These are phyloP conservation scores for Viola pubescens DNA, from an alignment of 441 rosid species.

Conservation along the genomic window DNA sequence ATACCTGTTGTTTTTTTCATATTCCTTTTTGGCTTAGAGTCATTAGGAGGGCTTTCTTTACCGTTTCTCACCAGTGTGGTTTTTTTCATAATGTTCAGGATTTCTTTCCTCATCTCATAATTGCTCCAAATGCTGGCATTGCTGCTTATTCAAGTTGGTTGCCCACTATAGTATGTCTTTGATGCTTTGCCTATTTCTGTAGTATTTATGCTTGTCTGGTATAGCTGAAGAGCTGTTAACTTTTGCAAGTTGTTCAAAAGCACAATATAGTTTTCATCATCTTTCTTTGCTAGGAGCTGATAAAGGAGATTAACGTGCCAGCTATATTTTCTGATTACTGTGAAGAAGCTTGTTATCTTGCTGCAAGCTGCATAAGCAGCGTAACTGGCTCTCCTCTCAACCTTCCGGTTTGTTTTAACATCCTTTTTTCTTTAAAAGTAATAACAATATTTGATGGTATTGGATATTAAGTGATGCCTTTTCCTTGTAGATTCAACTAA, in stretches of 20 bases:
- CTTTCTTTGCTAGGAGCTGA: slow-evolving; percentile 39
- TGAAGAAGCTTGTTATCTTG: slow-evolving; percentile 93
- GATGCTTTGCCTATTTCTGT: neutral
- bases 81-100: slow-evolving; percentile 33
- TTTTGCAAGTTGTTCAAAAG: neutral
- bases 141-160: slow-evolving; percentile 86
- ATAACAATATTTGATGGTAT: slow-evolving; percentile 4
- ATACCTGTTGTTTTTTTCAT: slow-evolving; percentile 3
- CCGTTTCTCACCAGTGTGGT: slow-evolving; percentile 8
- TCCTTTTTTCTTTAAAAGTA: slow-evolving; percentile 10
- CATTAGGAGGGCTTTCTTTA: slow-evolving; percentile 1
- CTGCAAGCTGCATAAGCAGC: slow-evolving; percentile 49
- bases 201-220: too few relatives aligned
- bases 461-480: slow-evolving; percentile 9
- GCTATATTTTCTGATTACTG: slow-evolving; percentile 87
- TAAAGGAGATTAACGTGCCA: slow-evolving; percentile 56
- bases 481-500: slow-evolving; percentile 58
- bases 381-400: slow-evolving; percentile 43
- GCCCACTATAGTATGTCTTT: slow-evolving; percentile 61
- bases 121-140: slow-evolving; percentile 83
- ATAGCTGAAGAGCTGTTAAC: neutral
- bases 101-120: slow-evolving; percentile 54
- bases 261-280: too few relatives aligned
- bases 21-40: neutral
- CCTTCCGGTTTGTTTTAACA: slow-evolving; percentile 37